Conservation (phyloP, 495 filamentous ascomycete species). For the Aspergillus olivimuriae region DNA sequence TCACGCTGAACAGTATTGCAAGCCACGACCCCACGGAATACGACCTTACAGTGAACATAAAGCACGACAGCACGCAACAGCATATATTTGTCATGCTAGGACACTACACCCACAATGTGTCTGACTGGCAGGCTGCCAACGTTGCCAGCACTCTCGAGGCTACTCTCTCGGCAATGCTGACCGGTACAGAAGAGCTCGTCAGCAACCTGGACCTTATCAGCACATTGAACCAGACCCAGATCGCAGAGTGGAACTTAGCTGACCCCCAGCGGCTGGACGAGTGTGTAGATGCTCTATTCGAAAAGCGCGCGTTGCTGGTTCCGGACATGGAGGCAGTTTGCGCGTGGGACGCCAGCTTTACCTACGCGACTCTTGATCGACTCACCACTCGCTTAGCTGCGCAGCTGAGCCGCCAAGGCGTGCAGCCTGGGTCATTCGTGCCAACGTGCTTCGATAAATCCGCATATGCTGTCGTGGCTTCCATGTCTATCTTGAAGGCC, state of each 20-base stretch:
- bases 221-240: no score
- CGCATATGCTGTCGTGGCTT: background rate
- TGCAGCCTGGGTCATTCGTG: background rate
- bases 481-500: background rate
- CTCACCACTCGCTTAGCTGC: background rate
- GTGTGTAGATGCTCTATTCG: background rate
- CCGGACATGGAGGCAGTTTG: conserved; percentile 2
- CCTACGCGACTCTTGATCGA: background rate
- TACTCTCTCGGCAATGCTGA: no score
- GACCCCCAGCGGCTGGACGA: background rate
- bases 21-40: background rate
- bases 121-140: background rate
- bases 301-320: background rate
- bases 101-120: background rate
- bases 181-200: no score
- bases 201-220: no score
- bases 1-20: no score
- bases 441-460: background rate
- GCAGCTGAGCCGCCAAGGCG: background rate
- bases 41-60: background rate
- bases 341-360: conserved; percentile 8
- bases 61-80: background rate
- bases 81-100: no score
- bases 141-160: no score
- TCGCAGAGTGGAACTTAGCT: no score